phyloP scores from a whole-genome alignment of 805 yeast species.

The Kluyveromyces aestuarii region DNA sequence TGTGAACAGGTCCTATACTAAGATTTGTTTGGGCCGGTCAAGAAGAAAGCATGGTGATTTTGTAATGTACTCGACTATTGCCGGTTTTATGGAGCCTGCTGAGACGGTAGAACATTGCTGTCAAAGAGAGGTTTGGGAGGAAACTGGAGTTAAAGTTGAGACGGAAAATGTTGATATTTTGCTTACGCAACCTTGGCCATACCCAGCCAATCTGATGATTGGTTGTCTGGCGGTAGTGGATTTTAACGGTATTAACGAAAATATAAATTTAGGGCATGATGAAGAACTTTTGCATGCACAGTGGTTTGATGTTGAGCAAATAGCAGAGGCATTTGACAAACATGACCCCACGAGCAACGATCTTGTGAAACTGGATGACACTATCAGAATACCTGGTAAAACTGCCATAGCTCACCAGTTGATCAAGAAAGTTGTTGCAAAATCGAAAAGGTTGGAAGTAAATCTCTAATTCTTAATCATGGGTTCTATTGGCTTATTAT shows the following conservation, averaged over 20 bases:
- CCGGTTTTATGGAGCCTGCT: constrained; percentile 94
- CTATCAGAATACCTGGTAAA: constrained; percentile 22
- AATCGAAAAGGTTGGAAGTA: neutral
- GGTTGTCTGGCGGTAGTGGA: constrained; percentile 79
- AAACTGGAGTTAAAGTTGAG: constrained; percentile 66
- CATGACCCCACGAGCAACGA: constrained; percentile 14
- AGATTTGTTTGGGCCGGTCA: constrained; percentile 62
- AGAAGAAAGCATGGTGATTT: constrained; percentile 42
- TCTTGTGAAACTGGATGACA: constrained; percentile 12
- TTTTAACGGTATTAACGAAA: constrained; percentile 53
- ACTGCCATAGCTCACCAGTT: constrained; percentile 25
- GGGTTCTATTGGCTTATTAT: neutral
- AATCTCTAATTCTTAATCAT: neutral
- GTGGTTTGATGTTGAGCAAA: constrained; percentile 62
- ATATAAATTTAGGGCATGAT: constrained; percentile 68
- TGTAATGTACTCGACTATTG: constrained; percentile 74
- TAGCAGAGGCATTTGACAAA: constrained; percentile 33
- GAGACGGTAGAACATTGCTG: constrained; percentile 88
- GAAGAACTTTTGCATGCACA: constrained; percentile 80
- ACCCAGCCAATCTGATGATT: constrained; percentile 85
- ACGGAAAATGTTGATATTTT: constrained; percentile 46
- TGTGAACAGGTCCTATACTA: constrained; percentile 47
- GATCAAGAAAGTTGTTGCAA: constrained; percentile 8
- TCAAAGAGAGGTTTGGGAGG: constrained; percentile 87
- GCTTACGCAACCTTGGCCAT: constrained; percentile 94